Percentiles rank a stretch among this genome's conserved stretches.
Evolutionary conservation across 2,329 filamentous ascomycete genomes (phyloP).

Genomic region (Scolecobasidium constrictum): DNA sequence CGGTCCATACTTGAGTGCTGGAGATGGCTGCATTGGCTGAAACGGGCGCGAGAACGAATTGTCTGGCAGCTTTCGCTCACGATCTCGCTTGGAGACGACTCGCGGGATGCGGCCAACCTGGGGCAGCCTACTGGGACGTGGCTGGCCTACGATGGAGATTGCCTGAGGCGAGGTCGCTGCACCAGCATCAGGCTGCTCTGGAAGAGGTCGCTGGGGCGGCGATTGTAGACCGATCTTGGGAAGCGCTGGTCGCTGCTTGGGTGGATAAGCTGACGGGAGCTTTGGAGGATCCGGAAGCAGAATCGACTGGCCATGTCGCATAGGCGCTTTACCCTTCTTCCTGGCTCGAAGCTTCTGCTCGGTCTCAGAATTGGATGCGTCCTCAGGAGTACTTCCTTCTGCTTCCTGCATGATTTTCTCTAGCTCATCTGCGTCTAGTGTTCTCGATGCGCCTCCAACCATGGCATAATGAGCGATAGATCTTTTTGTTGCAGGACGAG

Average conservation of each 20-base stretch:
- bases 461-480: slow-evolving; percentile 49
- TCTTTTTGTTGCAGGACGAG: slow-evolving; percentile 19
- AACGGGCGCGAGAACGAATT: slow-evolving; percentile 85
- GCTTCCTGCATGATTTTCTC: slow-evolving; percentile 36
- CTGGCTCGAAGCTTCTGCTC: slow-evolving; percentile 6
- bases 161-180: background rate
- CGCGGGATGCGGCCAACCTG: slow-evolving; percentile 81
- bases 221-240: slow-evolving; percentile 24
- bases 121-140: slow-evolving; percentile 54
- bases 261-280: slow-evolving; percentile 18
- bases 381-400: slow-evolving; percentile 19
- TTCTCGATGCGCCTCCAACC: slow-evolving; percentile 35
- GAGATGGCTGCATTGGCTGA: slow-evolving; percentile 32
- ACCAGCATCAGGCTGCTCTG: background rate
- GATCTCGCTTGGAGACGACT: slow-evolving; percentile 56
- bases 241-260: slow-evolving; percentile 21
- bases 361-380: slow-evolving; percentile 10
- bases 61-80: slow-evolving; percentile 55
- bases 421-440: slow-evolving; percentile 33
- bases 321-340: background rate
- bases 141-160: slow-evolving; percentile 10
- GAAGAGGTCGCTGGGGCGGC: background rate
- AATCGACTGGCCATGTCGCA: slow-evolving; percentile 22
- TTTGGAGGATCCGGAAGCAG: slow-evolving; percentile 25
- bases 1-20: slow-evolving; percentile 16